A percentile compares a stretch with the other conserved stretches of the same genome.
Conservation (phyloP, 163 green algal genomes). For the Scenedesmus sp. region DNA sequence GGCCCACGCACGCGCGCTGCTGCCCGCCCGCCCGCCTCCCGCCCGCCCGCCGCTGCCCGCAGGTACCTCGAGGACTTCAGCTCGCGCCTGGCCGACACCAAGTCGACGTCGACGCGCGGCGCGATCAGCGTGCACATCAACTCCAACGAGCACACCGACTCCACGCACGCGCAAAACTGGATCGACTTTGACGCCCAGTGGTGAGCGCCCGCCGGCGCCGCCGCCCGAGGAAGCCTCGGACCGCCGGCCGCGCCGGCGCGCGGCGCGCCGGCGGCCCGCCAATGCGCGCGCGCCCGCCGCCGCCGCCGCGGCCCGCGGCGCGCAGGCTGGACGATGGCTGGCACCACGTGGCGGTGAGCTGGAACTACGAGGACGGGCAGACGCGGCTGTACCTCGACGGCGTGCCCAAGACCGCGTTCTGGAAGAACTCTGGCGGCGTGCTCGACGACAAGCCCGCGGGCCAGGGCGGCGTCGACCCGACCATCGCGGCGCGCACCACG, state of each 20-base stretch:
- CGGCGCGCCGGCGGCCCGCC: no score
- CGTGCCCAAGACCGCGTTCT: constrained; percentile 67
- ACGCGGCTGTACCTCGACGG: constrained; percentile 83
- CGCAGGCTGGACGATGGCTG: constrained; percentile 76
- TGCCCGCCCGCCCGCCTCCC: neutral
- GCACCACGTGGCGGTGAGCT: constrained; percentile 88
- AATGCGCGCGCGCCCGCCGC: no score
- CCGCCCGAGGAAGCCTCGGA: no score
- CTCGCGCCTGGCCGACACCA: constrained; percentile 9
- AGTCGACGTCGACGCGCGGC: constrained; percentile 56
- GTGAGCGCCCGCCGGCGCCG: constrained; percentile 55
- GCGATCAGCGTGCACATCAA: constrained; percentile 87
- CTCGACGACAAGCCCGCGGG: constrained; percentile 47
- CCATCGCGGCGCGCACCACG: constrained; percentile 54
- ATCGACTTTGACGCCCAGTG: constrained; percentile 81
- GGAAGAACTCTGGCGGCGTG: constrained; percentile 51
- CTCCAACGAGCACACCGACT: constrained; percentile 80
- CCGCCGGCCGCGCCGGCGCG: no score
- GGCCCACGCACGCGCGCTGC: no score
- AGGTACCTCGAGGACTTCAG: constrained; percentile 71
- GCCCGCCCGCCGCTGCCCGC: neutral
- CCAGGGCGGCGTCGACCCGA: constrained; percentile 67
- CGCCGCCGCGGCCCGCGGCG: neutral
- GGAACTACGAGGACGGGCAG: constrained; percentile 67
- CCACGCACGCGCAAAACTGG: constrained; percentile 70